Percentiles rank a stretch among this genome's conserved stretches.
Conservation (phyloP, 148 eudicot species). For the Fagopyrum esculentum region DNA sequence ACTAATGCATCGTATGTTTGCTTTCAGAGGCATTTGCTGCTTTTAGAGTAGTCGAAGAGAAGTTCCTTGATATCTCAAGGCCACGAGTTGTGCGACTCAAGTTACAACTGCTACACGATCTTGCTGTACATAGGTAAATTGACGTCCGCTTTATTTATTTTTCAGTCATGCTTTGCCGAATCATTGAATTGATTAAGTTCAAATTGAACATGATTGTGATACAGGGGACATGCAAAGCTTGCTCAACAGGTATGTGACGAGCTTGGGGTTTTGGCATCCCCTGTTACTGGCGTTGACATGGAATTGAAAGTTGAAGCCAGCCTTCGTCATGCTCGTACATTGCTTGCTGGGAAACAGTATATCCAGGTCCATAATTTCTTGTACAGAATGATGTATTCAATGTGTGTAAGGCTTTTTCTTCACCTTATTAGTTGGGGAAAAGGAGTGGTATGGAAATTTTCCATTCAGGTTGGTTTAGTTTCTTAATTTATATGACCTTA, state of each 20-base stretch:
- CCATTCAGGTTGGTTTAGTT: neutral
- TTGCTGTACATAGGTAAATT: slow-evolving; percentile 69
- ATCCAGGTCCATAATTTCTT: slow-evolving; percentile 46
- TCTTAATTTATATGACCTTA: neutral
- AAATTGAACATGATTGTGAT: slow-evolving; percentile 10
- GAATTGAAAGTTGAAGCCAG: slow-evolving; percentile 85
- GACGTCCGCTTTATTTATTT: slow-evolving; percentile 10
- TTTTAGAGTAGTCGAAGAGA: slow-evolving; percentile 64
- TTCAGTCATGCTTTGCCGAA: slow-evolving; percentile 1
- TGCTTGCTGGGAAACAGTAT: slow-evolving; percentile 90
- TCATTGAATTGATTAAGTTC: neutral
- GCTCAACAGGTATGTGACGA: slow-evolving; percentile 90
- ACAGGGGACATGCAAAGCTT: slow-evolving; percentile 71
- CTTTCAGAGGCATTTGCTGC: slow-evolving; percentile 79
- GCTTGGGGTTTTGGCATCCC: slow-evolving; percentile 81
- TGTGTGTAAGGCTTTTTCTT: neutral
- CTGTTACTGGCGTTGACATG: slow-evolving; percentile 88
- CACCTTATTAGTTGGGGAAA: neutral
- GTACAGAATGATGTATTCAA: neutral
- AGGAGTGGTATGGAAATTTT: neutral
- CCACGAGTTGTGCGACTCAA: slow-evolving; percentile 67
- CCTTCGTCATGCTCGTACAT: slow-evolving; percentile 85
- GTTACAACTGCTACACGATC: slow-evolving; percentile 90
- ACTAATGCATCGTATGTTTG: neutral
- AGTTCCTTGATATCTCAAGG: slow-evolving; percentile 72